These are phyloP conservation scores for Oropetium thomaeum DNA, from an alignment of 176 grass and related monocot species.

Conservation along the genomic window DNA sequence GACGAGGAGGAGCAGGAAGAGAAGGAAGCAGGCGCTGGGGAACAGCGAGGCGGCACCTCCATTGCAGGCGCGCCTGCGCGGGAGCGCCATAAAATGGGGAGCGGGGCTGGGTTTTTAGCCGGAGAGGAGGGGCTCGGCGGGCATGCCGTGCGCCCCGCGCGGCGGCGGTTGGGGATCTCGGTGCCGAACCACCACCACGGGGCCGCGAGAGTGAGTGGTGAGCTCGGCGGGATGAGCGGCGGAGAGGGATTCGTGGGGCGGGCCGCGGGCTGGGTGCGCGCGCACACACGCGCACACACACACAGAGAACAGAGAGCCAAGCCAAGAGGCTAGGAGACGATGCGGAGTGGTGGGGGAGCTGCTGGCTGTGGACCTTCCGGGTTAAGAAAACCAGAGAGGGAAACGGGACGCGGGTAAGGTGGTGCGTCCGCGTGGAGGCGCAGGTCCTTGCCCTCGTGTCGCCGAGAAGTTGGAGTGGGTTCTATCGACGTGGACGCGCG, in stretches of 20 bases:
- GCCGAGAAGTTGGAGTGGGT: too few relatives aligned
- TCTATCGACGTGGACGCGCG: not conserved
- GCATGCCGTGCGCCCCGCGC: constrained; percentile 29
- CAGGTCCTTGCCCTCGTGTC: not conserved
- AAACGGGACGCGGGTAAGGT: not conserved
- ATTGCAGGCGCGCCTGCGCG: constrained; percentile 33
- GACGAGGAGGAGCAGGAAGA: constrained; percentile 31
- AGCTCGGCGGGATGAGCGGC: not conserved
- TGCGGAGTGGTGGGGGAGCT: too few relatives aligned
- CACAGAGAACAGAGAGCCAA: too few relatives aligned
- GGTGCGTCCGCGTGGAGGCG: constrained; percentile 18
- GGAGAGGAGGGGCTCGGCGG: not conserved
- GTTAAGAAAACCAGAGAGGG: not conserved
- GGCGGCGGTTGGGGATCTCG: constrained; percentile 16
- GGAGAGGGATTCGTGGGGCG: constrained; percentile 4
- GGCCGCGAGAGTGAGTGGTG: not conserved
- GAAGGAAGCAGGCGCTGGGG: constrained; percentile 49
- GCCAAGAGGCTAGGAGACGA: too few relatives aligned
- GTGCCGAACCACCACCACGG: too few relatives aligned
- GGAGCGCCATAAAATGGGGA: constrained; percentile 55
- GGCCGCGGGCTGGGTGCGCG: too few relatives aligned
- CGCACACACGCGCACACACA: too few relatives aligned
- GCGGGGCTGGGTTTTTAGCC: constrained; percentile 7
- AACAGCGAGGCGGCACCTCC: constrained; percentile 35
- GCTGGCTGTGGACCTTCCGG: not conserved